Conservation (phyloP, 768 basidiomycete genomes). For the Favolaschia claudopus region DNA sequence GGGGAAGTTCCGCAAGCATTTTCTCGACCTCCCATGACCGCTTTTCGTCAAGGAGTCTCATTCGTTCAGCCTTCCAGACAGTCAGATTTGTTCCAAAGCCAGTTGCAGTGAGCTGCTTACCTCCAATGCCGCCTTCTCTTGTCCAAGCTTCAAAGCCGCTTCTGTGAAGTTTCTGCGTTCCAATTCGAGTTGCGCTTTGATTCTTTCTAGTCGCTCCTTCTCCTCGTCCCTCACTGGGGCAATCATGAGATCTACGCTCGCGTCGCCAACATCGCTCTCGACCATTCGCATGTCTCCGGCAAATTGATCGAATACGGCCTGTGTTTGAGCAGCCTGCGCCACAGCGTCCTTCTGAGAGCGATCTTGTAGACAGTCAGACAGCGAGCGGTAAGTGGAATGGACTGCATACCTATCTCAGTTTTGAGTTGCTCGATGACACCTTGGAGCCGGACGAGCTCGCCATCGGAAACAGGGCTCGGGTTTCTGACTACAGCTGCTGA, state of each 20-base stretch:
- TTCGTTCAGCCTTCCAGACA: slow-evolving; percentile 61
- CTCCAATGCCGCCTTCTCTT: slow-evolving; percentile 72
- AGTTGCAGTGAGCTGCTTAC: slow-evolving; percentile 50
- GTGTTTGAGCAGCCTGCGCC: slow-evolving; percentile 51
- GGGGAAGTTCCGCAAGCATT: slow-evolving; percentile 66
- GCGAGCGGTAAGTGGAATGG: neutral
- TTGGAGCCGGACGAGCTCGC: slow-evolving; percentile 60
- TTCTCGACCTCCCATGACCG: slow-evolving; percentile 74
- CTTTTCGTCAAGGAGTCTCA: slow-evolving; percentile 71
- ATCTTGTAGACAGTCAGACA: slow-evolving; percentile 39
- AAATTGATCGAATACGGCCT: slow-evolving; percentile 64
- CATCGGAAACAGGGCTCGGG: slow-evolving; percentile 37
- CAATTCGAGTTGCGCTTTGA: slow-evolving; percentile 65
- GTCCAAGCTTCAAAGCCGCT: slow-evolving; percentile 66
- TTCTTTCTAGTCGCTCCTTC: slow-evolving; percentile 57
- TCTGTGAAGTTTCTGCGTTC: slow-evolving; percentile 72
- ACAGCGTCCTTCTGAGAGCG: slow-evolving; percentile 55
- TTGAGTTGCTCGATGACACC: slow-evolving; percentile 58
- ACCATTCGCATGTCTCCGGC: slow-evolving; percentile 50
- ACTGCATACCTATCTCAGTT: slow-evolving; percentile 62
- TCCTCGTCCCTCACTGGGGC: slow-evolving; percentile 63
- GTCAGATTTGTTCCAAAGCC: slow-evolving; percentile 15
- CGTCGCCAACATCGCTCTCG: slow-evolving; percentile 45
- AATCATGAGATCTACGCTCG: slow-evolving; percentile 61
- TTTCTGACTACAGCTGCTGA: too few species aligned